Conservation (phyloP, 345 rosid species). For the Lepidium sativum region DNA sequence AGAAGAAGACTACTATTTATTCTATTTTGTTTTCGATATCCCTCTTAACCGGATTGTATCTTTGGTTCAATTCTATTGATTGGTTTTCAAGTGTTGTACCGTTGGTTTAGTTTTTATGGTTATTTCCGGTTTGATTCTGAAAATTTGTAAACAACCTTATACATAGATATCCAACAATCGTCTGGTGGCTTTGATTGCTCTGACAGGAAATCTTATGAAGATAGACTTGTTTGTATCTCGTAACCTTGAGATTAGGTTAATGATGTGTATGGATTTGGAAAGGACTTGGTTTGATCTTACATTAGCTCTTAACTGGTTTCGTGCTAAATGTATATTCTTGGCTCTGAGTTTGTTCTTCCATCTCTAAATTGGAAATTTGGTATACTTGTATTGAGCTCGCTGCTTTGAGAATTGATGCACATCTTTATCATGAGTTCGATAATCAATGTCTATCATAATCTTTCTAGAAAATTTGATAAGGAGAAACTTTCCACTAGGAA, state of each 20-base stretch:
- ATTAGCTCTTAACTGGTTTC: background rate
- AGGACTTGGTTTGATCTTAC: background rate
- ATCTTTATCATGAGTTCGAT: background rate
- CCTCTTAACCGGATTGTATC: too few species aligned
- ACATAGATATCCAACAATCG: too few species aligned
- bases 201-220: background rate
- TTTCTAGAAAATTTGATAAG: background rate
- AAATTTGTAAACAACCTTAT: too few species aligned
- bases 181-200: background rate
- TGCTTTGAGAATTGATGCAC: background rate
- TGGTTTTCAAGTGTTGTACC: too few species aligned
- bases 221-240: background rate
- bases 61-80: too few species aligned
- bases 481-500: background rate
- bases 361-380: background rate
- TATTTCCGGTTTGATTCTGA: too few species aligned
- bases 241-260: background rate
- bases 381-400: background rate
- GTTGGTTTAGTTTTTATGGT: too few species aligned
- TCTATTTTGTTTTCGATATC: too few species aligned
- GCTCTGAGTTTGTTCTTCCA: background rate
- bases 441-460: background rate
- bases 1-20: too few species aligned
- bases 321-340: background rate
- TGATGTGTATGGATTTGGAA: constrained; percentile 6